A percentile compares a stretch with the other conserved stretches of the same genome.
These are phyloP conservation scores for Chlamydomonas reinhardtii DNA, from an alignment of 163 green algal genomes.

Conservation along the genomic window DNA sequence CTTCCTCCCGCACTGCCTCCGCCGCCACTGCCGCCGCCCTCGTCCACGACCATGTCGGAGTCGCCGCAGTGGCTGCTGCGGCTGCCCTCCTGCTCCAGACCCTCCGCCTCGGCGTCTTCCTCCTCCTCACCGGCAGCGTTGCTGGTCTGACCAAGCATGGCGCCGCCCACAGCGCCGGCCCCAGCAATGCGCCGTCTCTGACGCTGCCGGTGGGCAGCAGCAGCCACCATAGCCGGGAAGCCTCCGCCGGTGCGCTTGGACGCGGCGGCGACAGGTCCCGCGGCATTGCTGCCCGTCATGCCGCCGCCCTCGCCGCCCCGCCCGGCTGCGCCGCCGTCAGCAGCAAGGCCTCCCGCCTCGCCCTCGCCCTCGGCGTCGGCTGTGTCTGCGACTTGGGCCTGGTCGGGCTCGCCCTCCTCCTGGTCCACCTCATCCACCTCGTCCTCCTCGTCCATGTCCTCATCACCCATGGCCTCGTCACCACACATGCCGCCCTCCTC, in stretches of 20 bases:
- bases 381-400: neutral
- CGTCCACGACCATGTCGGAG: neutral
- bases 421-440: neutral
- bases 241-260: too few relatives aligned
- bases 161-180: too few relatives aligned
- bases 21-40: neutral
- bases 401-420: neutral
- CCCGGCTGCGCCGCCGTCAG: too few relatives aligned
- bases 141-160: too few relatives aligned
- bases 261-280: too few relatives aligned
- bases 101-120: neutral
- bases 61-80: conserved; percentile 45
- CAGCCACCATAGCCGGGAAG: too few relatives aligned
- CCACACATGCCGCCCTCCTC: too few relatives aligned
- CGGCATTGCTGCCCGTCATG: too few relatives aligned
- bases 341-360: neutral
- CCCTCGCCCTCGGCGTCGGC: neutral
- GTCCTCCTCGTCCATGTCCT: neutral
- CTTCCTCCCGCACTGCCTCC: neutral
- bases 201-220: too few relatives aligned
- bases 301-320: too few relatives aligned
- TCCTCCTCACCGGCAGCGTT: neutral
- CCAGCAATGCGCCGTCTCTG: too few relatives aligned
- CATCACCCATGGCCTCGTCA: neutral
- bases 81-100: conserved; percentile 1